Evolutionary conservation across 1,284 basidiomycete genomes (phyloP).

Genomic region (Athelia psychrophila): DNA sequence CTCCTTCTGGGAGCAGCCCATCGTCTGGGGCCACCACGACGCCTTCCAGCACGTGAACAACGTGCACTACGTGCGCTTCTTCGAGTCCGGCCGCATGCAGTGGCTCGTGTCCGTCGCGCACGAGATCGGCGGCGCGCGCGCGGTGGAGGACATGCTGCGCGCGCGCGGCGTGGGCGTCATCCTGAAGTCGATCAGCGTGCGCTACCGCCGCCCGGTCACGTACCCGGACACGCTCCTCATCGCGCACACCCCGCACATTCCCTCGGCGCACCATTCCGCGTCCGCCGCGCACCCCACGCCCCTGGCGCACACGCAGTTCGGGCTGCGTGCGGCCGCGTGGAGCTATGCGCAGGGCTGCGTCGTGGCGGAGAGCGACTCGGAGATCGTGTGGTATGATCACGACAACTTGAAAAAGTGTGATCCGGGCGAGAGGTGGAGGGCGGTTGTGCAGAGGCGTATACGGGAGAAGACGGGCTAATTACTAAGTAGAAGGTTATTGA

Average conservation of each 20-base stretch:
- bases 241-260: conserved; percentile 45
- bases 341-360: conserved; percentile 58
- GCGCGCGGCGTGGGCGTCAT: conserved; percentile 67
- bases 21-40: conserved; percentile 77
- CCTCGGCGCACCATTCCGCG: conserved; percentile 12
- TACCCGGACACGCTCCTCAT: conserved; percentile 74
- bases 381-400: conserved; percentile 76
- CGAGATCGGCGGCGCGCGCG: conserved; percentile 54
- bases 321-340: conserved; percentile 52
- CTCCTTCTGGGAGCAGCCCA: conserved; percentile 69
- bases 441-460: conserved; percentile 13
- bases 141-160: conserved; percentile 51
- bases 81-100: conserved; percentile 69
- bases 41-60: conserved; percentile 82
- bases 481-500: too few relatives aligned
- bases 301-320: conserved; percentile 40
- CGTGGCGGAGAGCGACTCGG: conserved; percentile 61
- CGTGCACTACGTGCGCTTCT: conserved; percentile 65
- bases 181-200: conserved; percentile 64
- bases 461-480: not conserved
- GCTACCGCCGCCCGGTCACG: conserved; percentile 64
- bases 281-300: conserved; percentile 6
- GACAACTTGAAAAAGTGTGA: conserved; percentile 60
- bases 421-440: conserved; percentile 42
- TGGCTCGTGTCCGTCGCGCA: conserved; percentile 58